A percentile compares a stretch with the other conserved stretches of the same genome.
Evolutionary conservation across 257 asterid species (phyloP).

Genomic region (Ballota nigra): DNA sequence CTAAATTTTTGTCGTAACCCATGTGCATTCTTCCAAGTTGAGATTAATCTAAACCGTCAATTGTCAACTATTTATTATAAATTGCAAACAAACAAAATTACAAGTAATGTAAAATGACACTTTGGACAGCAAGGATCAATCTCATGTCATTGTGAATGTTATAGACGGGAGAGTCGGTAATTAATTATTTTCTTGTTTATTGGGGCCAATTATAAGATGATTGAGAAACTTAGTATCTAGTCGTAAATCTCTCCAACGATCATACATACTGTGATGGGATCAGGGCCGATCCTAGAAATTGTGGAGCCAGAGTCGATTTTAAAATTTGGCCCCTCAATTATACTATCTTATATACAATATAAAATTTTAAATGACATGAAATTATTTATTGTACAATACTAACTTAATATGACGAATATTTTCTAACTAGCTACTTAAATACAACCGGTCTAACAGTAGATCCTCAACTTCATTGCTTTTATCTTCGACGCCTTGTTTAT

Average conservation of each 20-base stretch:
- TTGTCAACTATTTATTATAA: conserved; percentile 5
- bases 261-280: background rate
- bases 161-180: background rate
- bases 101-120: background rate
- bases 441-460: too few species aligned
- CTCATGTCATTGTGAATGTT: background rate
- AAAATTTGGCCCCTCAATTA: too few species aligned
- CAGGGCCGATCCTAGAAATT: too few species aligned
- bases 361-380: too few species aligned
- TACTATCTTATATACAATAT: too few species aligned
- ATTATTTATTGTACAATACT: too few species aligned
- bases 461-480: too few species aligned
- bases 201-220: background rate
- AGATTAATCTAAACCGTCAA: background rate
- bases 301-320: too few species aligned
- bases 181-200: background rate
- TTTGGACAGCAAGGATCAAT: background rate
- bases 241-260: background rate
- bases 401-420: too few species aligned
- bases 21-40: background rate
- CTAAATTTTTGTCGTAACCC: background rate
- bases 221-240: background rate
- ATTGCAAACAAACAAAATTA: background rate
- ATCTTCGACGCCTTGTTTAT: too few species aligned
- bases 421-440: too few species aligned